Base-by-base conservation (phyloP, 2,329 filamentous ascomycete species). In the Scedosporium minutisporum region DNA sequence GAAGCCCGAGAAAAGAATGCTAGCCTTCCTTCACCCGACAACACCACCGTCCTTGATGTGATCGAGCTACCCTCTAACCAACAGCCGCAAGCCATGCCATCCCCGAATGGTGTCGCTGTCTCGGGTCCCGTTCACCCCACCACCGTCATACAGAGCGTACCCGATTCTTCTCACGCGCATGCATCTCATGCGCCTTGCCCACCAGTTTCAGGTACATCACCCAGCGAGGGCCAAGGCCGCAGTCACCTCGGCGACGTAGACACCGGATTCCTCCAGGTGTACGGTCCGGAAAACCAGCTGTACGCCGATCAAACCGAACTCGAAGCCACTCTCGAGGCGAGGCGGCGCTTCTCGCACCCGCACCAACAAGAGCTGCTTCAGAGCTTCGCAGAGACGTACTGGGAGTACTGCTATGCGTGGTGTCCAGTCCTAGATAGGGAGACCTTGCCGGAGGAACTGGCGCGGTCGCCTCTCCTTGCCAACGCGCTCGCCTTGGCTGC, bases 301-400 rank as follows among this genome's bases (percentile, higher is more conserved):
- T 67, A 71, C 48, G 71, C 71, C 0, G 66, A 70, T 23, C 68
- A 71, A 23, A 70, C 71, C 55, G 70, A 72, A 4, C 63, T 70
- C 41, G 68, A 70, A 16, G 71, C 67, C 0, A 69, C 63, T 16
- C 62, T 72, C 6, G 69, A 69, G 6, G 66, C 66, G 3, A 67
- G 67, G 9, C 62, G 66, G 14, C 63, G 63, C 14, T 58, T 64
- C 2, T 66, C 69, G 0, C 67, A 67, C 58, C 61, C 64, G 0
- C 66, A 65, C 6, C 66, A 67, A 29, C 66, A 67, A 27, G 71
- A 72, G 6, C 68, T 77, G 0, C 72, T 74, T 53, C 71, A 77
- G 57, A 76, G 71, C 29, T 78, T 77, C 63, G 69, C 71, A 3
- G 76, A 78, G 41, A 78, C 76, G 0, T 78, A 78, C 38, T 74